Base-by-base conservation (phyloP, 208 protist species). In the Naegleria fowleri region DNA sequence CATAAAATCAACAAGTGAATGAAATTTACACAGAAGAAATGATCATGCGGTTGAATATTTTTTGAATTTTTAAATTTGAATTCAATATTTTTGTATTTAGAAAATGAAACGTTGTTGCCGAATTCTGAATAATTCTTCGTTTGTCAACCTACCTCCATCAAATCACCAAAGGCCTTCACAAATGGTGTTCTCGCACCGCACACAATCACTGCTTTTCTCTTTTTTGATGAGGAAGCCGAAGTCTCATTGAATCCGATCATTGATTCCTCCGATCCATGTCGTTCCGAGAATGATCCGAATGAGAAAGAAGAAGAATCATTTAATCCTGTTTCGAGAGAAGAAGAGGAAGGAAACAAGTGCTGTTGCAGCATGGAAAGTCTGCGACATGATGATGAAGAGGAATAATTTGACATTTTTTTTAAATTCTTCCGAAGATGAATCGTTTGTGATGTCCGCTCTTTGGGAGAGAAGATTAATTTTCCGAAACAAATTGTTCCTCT, bases 151-250 rank as follows among this genome's bases (percentile, higher is more conserved):
- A 67, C 55, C 55, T 25, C n/a, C 84, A 88, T 58, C 33, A 97
- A 59, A 0, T 94, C 92, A 5, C 95, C 95, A 92, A 96, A 96
- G 19, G 95, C 93, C 92, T 96, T 97, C 5, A 90, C 90, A 91
- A 97, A 97, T 0, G 96, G 96, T 7, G 95, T 97, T 15, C 96
- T 91, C 29, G 90, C 92, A 36, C 96, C 95, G 6, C 92, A 94
- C 41, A 97, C 94, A 52, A 96, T 89, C 6, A 97, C 96, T 36
- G 95, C 95, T 19, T 67, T 67, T 67, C 55, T 67, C 55, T 67
- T 67, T 67, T 4, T 67, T 67, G 11, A 4, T 29, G 19, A 29
- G 1, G 55, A 67, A 48, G 43, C 43, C 1, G 55, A 67, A 67
- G 55, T 67, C 22, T 67, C 55, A 67, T 67, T 67, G 19, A 67